phyloP scores from a whole-genome alignment of 768 basidiomycete species.

The Gloeophyllum trabeum region DNA sequence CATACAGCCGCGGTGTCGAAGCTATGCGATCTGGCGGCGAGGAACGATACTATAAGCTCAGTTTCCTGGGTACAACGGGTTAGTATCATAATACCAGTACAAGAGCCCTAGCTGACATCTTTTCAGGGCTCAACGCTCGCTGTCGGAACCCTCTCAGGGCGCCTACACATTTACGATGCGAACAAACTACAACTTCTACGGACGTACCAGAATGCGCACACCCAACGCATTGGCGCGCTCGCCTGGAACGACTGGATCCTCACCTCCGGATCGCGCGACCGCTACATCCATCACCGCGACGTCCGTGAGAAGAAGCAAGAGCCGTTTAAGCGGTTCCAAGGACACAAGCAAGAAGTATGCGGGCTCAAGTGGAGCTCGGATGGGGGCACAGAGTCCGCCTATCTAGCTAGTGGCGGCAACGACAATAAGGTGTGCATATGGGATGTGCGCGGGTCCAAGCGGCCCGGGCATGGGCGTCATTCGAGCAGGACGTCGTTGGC shows the following conservation, averaged over 20 bases:
- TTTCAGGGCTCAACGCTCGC: constrained; percentile 81
- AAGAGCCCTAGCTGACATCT: too few species aligned
- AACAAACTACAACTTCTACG: constrained; percentile 61
- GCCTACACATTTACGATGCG: constrained; percentile 91
- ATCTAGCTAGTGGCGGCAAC: constrained; percentile 89
- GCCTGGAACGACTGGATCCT: constrained; percentile 89
- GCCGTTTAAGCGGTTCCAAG: constrained; percentile 63
- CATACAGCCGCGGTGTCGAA: constrained; percentile 89
- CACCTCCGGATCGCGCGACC: constrained; percentile 85
- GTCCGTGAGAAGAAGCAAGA: constrained; percentile 57
- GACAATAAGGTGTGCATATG: constrained; percentile 99
- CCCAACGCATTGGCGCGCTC: constrained; percentile 83
- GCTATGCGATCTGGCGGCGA: constrained; percentile 65
- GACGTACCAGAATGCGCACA: constrained; percentile 77
- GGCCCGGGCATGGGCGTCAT: constrained; percentile 20
- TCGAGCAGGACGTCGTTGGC: constrained; percentile 9
- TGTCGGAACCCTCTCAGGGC: constrained; percentile 83
- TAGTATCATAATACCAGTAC: not conserved
- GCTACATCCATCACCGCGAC: constrained; percentile 86
- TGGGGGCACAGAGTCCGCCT: constrained; percentile 32
- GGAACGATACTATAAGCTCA: constrained; percentile 70
- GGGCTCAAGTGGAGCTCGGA: constrained; percentile 84
- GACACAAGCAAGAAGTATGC: constrained; percentile 91
- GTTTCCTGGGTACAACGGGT: constrained; percentile 89
- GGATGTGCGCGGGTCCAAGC: constrained; percentile 67